Evolutionary conservation across 176 grass and related monocot genomes (phyloP).

Genomic region (Alopecurus myosuroides): DNA sequence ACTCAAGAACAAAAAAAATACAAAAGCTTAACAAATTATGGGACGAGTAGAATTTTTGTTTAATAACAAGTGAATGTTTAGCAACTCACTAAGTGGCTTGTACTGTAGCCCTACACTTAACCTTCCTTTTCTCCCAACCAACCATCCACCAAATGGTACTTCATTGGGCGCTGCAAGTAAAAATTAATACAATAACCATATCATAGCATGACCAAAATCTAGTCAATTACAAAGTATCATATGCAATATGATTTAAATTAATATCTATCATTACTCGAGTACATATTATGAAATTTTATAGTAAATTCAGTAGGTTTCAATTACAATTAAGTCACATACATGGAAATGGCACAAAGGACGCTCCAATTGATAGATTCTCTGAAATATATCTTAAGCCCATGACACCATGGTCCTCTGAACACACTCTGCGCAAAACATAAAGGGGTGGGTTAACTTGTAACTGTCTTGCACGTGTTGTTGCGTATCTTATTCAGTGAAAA

Average conservation of each 20-base stretch:
- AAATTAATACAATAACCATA: background rate
- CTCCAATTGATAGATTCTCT: background rate
- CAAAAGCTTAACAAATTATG: background rate
- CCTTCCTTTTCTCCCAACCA: background rate
- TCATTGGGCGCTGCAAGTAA: background rate
- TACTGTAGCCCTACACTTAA: background rate
- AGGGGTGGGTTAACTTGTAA: too few species aligned
- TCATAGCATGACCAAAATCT: background rate
- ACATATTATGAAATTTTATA: too few species aligned
- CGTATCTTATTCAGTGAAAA: too few species aligned
- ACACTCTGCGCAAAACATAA: background rate
- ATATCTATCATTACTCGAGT: background rate
- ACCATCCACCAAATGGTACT: background rate
- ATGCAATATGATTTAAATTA: background rate
- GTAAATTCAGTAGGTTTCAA: background rate
- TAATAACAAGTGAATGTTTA: background rate
- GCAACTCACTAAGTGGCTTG: background rate
- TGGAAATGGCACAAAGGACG: background rate
- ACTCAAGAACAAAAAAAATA: background rate
- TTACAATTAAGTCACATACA: background rate
- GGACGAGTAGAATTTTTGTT: background rate
- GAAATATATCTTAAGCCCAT: background rate
- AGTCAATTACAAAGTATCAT: background rate
- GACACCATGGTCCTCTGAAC: background rate
- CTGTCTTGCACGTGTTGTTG: too few species aligned